Conservation (phyloP, 1,284 basidiomycete genomes). For the Naganishia liquefaciens region DNA sequence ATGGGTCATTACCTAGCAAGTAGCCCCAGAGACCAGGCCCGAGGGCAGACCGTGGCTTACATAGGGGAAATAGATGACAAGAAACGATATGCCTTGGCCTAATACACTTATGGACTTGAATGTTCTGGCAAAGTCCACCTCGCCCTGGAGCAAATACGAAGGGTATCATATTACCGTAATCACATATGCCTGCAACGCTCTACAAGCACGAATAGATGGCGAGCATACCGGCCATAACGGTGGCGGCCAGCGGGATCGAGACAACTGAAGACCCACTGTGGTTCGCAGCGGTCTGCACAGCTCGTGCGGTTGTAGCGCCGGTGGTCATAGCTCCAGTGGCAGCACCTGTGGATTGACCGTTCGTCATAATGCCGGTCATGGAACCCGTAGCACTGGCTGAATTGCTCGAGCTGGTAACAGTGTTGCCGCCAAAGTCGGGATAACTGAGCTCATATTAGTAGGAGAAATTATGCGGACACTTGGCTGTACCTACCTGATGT, state of each 20-base stretch:
- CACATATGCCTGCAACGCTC: background rate
- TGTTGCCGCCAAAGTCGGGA: constrained; percentile 20
- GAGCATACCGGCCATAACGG: background rate
- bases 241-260: background rate
- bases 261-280: background rate
- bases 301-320: background rate
- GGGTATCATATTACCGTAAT: too few species aligned
- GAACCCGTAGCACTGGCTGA: constrained; percentile 11
- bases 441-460: constrained; percentile 28
- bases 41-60: too few species aligned
- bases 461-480: constrained; percentile 41
- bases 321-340: background rate
- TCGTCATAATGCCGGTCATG: background rate
- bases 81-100: too few species aligned
- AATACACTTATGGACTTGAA: too few species aligned
- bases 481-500: constrained; percentile 46
- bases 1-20: too few species aligned
- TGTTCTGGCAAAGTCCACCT: too few species aligned
- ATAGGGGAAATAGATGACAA: too few species aligned
- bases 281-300: background rate
- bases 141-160: too few species aligned
- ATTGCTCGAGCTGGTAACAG: background rate
- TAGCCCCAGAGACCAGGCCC: too few species aligned
- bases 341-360: background rate
- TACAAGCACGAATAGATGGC: background rate